Percentiles rank a stretch among this genome's conserved stretches.
These are phyloP conservation scores for Nephelium lappaceum DNA, from an alignment of 345 rosid genomes.

Conservation along the genomic window DNA sequence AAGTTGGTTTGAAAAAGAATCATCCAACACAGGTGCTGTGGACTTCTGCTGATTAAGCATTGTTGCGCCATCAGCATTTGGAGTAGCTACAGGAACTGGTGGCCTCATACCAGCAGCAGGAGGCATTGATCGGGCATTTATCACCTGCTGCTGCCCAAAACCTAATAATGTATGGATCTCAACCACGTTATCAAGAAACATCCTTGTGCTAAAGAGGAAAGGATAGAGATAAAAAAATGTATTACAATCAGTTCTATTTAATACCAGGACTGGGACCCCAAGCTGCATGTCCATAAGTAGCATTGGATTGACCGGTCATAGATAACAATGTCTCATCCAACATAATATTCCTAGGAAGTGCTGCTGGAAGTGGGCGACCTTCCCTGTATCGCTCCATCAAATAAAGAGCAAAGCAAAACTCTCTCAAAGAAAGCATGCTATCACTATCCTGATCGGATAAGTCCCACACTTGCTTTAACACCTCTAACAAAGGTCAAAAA, in stretches of 20 bases:
- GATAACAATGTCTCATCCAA: slow-evolving; percentile 86
- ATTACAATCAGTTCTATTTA: slow-evolving; percentile 28
- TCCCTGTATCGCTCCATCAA: slow-evolving; percentile 96
- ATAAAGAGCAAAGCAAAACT: slow-evolving; percentile 93
- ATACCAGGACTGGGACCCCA: slow-evolving; percentile 83
- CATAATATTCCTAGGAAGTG: slow-evolving; percentile 80
- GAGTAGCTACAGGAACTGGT: slow-evolving; percentile 49
- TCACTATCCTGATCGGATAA: slow-evolving; percentile 97
- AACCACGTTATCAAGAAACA: slow-evolving; percentile 19
- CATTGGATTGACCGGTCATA: slow-evolving; percentile 76
- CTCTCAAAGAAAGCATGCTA: slow-evolving; percentile 99
- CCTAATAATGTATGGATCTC: slow-evolving; percentile 44
- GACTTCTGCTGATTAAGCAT: slow-evolving; percentile 55
- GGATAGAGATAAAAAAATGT: slow-evolving; percentile 17
- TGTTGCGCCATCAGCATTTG: slow-evolving; percentile 46
- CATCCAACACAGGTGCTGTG: slow-evolving; percentile 49
- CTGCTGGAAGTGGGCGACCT: slow-evolving; percentile 84
- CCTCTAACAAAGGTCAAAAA: slow-evolving; percentile 57
- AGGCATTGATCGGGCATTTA: slow-evolving; percentile 55
- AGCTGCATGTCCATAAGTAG: slow-evolving; percentile 63
- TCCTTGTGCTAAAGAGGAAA: slow-evolving; percentile 25
- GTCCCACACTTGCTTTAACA: slow-evolving; percentile 97
- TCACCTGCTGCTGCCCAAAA: slow-evolving; percentile 63
- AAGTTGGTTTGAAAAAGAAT: slow-evolving; percentile 59
- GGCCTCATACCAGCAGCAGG: slow-evolving; percentile 71